Evolutionary conservation across 495 filamentous ascomycete species (phyloP).

Genomic region (Viridothelium virens): DNA sequence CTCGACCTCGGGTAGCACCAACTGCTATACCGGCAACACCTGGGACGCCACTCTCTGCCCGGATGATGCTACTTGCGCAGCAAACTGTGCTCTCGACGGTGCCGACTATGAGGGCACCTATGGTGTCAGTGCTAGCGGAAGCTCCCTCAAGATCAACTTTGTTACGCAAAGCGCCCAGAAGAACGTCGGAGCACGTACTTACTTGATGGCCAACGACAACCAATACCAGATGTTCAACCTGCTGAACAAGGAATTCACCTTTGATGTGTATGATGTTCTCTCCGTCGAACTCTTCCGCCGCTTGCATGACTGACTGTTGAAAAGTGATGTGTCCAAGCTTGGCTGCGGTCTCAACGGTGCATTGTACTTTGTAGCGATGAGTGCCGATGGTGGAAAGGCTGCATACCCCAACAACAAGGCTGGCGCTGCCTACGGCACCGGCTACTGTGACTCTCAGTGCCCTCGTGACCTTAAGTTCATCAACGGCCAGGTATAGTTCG

Average conservation of each 20-base stretch:
- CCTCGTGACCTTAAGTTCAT: slow-evolving; percentile 45
- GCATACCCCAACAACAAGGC: slow-evolving; percentile 46
- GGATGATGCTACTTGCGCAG: slow-evolving; percentile 36
- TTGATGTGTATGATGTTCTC: slow-evolving; percentile 42
- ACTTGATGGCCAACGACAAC: slow-evolving; percentile 49
- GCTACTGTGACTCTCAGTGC: slow-evolving; percentile 67
- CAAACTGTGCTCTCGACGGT: slow-evolving; percentile 37
- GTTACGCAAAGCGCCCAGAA: slow-evolving; percentile 24
- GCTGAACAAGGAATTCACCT: slow-evolving; percentile 51
- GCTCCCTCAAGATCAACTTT: slow-evolving; percentile 28
- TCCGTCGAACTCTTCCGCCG: neutral
- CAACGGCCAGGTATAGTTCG: slow-evolving; percentile 45
- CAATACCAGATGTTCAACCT: slow-evolving; percentile 56
- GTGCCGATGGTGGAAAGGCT: slow-evolving; percentile 46
- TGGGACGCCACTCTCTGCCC: slow-evolving; percentile 33
- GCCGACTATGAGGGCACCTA: slow-evolving; percentile 35
- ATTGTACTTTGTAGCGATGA: slow-evolving; percentile 60
- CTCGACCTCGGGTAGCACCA: slow-evolving; percentile 33
- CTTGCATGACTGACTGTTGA: neutral
- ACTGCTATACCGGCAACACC: slow-evolving; percentile 32
- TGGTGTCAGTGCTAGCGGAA: slow-evolving; percentile 28
- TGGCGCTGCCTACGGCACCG: slow-evolving; percentile 57
- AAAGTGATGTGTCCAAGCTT: slow-evolving; percentile 46
- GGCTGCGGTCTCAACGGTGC: slow-evolving; percentile 63
- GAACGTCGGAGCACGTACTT: slow-evolving; percentile 46